These are phyloP conservation scores for Amaranthus cruentus DNA, from an alignment of 148 eudicot species.

Conservation along the genomic window DNA sequence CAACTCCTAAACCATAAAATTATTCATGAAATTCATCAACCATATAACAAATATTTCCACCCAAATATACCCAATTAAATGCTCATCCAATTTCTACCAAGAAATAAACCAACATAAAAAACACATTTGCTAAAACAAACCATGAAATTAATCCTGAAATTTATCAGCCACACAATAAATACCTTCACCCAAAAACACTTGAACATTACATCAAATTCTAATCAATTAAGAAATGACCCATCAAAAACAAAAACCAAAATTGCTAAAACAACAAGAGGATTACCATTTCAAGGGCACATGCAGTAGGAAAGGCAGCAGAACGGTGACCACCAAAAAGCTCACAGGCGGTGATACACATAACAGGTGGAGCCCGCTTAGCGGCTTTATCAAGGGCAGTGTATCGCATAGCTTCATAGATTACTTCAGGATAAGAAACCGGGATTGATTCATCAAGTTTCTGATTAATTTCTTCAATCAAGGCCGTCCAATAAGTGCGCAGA, in stretches of 20 bases:
- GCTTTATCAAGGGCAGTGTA: constrained; percentile 73
- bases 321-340: constrained; percentile 84
- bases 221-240: too few species aligned
- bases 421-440: constrained; percentile 62
- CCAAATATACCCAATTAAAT: too few species aligned
- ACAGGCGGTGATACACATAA: constrained; percentile 90
- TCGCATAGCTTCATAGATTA: constrained; percentile 84
- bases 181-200: too few species aligned
- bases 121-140: too few species aligned
- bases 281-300: constrained; percentile 98
- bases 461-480: constrained; percentile 59
- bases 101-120: too few species aligned
- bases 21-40: too few species aligned
- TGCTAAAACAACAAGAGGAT: background rate
- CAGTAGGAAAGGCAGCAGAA: constrained; percentile 81
- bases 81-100: too few species aligned
- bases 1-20: too few species aligned
- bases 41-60: too few species aligned
- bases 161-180: too few species aligned
- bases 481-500: constrained; percentile 63
- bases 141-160: too few species aligned
- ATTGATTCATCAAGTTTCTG: constrained; percentile 73
- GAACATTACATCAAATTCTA: too few species aligned
- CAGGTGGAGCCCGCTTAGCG: constrained; percentile 85
- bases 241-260: background rate